phyloP scores from a whole-genome alignment of 805 yeast genomes.

The Candida piceae region DNA sequence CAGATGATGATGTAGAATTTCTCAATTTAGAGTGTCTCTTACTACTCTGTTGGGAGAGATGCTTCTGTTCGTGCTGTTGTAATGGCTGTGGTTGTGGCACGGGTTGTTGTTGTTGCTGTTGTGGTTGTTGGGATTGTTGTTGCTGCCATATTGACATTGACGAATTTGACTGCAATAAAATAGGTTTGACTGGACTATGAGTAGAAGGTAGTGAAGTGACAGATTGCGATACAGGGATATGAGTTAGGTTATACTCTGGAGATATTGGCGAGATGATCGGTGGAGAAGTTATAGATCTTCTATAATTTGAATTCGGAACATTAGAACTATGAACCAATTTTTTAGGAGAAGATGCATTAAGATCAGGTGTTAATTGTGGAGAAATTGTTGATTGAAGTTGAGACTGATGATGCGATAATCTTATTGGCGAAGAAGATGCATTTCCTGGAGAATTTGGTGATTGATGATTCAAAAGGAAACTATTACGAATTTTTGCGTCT shows the following conservation, averaged over 20 bases:
- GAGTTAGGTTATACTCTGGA: constrained; percentile 5
- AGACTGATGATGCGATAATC: constrained; percentile 16
- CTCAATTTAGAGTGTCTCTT: not conserved
- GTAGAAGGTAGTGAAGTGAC: not conserved
- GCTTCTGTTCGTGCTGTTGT: not conserved
- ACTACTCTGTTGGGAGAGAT: not conserved
- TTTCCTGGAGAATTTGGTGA: constrained; percentile 6
- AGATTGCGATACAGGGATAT: not conserved
- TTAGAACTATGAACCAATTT: too few relatives aligned
- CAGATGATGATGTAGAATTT: not conserved
- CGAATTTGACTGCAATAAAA: constrained; percentile 17
- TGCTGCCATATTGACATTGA: constrained; percentile 21
- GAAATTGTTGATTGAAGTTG: constrained; percentile 21
- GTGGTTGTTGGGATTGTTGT: constrained; percentile 1
- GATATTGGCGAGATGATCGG: constrained; percentile 16
- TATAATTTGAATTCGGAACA: too few relatives aligned
- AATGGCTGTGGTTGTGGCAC: not conserved
- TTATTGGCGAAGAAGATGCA: constrained; percentile 7
- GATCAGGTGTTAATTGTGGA: constrained; percentile 13
- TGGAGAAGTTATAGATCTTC: constrained; percentile 14
- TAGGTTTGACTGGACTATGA: not conserved
- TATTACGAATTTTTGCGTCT: constrained; percentile 12
- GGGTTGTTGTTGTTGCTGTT: not conserved
- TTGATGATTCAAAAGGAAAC: constrained; percentile 5
- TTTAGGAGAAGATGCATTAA: too few relatives aligned